phyloP scores from a whole-genome alignment of 257 asterid species.

The Solanum pennellii region DNA sequence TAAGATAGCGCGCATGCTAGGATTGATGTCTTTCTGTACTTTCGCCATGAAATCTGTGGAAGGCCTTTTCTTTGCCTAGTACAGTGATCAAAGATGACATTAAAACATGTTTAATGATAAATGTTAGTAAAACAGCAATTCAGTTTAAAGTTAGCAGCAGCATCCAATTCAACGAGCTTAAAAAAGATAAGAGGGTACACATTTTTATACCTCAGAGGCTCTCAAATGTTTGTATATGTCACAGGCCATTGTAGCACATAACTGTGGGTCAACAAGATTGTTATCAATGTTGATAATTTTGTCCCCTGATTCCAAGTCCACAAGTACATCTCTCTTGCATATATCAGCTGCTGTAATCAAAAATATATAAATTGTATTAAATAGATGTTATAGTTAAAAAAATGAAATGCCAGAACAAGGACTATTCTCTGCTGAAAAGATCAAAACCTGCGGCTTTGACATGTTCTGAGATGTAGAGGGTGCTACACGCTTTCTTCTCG shows the following conservation, averaged over 20 bases:
- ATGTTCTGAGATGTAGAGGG: conserved; percentile 56
- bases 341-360: conserved; percentile 27
- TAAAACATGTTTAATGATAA: neutral
- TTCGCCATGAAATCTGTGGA: conserved; percentile 33
- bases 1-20: conserved; percentile 35
- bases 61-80: conserved; percentile 60
- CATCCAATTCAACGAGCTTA: too few species aligned
- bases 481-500: conserved; percentile 43
- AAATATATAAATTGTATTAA: neutral
- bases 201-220: conserved; percentile 63
- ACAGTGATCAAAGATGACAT: neutral
- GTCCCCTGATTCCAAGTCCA: conserved; percentile 26
- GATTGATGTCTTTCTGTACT: conserved; percentile 37
- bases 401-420: neutral
- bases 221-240: conserved; percentile 85
- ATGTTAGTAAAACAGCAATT: neutral
- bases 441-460: conserved; percentile 32
- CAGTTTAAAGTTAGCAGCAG: neutral
- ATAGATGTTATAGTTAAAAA: neutral
- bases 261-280: conserved; percentile 66
- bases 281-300: conserved; percentile 49
- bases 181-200: too few species aligned
- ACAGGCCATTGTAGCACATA: conserved; percentile 84
- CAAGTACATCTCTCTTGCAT: conserved; percentile 57
- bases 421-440: neutral